Base-by-base conservation (phyloP, 805 yeast species). In the Saccharomycopsis amapae region DNA sequence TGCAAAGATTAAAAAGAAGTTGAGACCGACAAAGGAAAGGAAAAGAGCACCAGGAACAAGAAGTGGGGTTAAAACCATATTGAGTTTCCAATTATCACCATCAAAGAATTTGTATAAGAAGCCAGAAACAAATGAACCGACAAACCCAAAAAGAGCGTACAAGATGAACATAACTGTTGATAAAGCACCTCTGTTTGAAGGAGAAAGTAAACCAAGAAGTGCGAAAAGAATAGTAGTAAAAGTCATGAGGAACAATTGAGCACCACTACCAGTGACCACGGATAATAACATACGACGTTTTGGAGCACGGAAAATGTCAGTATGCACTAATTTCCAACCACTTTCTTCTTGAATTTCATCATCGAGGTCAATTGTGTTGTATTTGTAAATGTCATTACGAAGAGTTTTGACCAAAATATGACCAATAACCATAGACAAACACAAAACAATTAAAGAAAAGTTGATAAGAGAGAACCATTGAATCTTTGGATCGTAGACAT, bases 321-420 rank as follows among this genome's bases (percentile, higher is more conserved):
- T 97, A 57, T 89, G 94, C 33, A 88, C 81, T 53, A 93, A 73
- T 62, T 93, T 93, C 98, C 98, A 93, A 33, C 98, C 98, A 59
- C 88, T 75, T 62, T 93, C 97, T 58, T 88, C 96, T 52, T 86
- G 80, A 44, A 87, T 76, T 38, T 69, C 73, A 40, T 68, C 73
- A 60, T 85, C 93, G 56, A 90, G 72, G 59, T 85, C 87, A 53
- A 90, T 75, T 61, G 85, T 95, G 61, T 90, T 90, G 66, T 93
- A 93, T 57, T 83, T 80, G 47, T 81, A 73, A 56, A 93, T 85
- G 62, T 93, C 98, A 59, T 76, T 81, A 60, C 78, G 83, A 60
- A 93, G 72, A 34, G 96, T 85, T 56, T 86, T 77, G 50, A 81
- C 65, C 53, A 93, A 70, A 48, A 86, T 78, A 58, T 88, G 90